Evolutionary conservation across 2,329 filamentous ascomycete genomes (phyloP).

Genomic region (Exserohilum turcica): DNA sequence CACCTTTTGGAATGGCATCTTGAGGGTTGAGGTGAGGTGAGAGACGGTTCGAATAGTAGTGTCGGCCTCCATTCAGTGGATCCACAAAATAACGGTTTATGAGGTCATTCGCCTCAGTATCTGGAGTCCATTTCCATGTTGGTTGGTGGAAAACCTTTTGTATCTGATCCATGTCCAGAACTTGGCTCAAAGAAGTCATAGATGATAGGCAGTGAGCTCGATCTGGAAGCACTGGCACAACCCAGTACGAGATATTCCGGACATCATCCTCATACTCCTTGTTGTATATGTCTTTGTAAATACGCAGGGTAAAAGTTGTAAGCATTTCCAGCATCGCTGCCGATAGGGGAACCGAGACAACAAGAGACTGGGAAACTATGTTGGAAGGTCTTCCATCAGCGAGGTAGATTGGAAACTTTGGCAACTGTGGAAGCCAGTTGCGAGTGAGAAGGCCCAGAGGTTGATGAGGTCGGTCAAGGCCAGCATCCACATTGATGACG

Average conservation of each 20-base stretch:
- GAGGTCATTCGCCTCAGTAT: conserved; percentile 49
- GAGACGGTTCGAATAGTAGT: conserved; percentile 59
- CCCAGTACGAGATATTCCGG: conserved; percentile 77
- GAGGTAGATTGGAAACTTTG: conserved; percentile 74
- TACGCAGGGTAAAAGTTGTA: conserved; percentile 72
- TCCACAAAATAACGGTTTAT: conserved; percentile 61
- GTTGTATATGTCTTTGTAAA: conserved; percentile 87
- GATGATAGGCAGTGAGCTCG: background rate
- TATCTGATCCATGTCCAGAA: conserved; percentile 69
- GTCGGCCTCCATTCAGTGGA: conserved; percentile 61
- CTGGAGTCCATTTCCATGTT: conserved; percentile 54
- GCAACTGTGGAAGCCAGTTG: conserved; percentile 65
- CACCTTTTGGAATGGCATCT: conserved; percentile 67
- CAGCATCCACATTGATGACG: conserved; percentile 64
- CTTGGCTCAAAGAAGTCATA: conserved; percentile 17
- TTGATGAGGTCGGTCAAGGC: conserved; percentile 63
- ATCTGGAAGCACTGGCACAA: conserved; percentile 63
- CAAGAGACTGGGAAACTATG: conserved; percentile 58
- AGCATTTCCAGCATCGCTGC: conserved; percentile 59
- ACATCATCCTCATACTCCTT: conserved; percentile 74
- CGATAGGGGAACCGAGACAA: conserved; percentile 52
- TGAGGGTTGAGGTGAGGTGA: conserved; percentile 62
- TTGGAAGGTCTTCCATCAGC: conserved; percentile 65
- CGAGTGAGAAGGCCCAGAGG: conserved; percentile 76
- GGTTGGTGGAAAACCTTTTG: conserved; percentile 46